Evolutionary conservation across 352 stramenopile species (phyloP).

Genomic region (Pythium coloratum): DNA sequence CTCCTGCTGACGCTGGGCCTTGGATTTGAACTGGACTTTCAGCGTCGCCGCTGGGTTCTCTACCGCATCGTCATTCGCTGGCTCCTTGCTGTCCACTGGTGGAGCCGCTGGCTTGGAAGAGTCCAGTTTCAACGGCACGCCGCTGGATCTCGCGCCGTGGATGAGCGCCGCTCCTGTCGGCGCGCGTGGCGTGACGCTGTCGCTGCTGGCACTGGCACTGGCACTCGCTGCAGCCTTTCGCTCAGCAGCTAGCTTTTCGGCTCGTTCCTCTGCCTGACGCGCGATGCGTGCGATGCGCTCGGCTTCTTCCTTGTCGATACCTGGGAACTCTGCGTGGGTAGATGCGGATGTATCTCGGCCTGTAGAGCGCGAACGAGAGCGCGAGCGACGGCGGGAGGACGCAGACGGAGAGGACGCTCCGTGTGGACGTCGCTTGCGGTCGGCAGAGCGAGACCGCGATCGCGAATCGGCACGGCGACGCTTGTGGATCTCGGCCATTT

Average conservation of each 20-base stretch:
- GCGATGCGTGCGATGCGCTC: constrained; percentile 77
- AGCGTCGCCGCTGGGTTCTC: constrained; percentile 1
- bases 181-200: neutral
- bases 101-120: constrained; percentile 15
- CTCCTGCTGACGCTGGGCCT: constrained; percentile 76
- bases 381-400: constrained; percentile 11
- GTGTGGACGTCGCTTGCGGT: constrained; percentile 16
- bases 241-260: constrained; percentile 42
- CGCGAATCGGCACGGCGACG: constrained; percentile 37
- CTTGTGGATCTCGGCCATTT: constrained; percentile 33
- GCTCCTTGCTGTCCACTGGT: neutral
- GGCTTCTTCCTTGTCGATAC: constrained; percentile 53
- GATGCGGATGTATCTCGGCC: constrained; percentile 9
- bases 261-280: constrained; percentile 65
- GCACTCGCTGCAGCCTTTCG: constrained; percentile 5
- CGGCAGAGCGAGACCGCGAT: constrained; percentile 39
- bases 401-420: constrained; percentile 7
- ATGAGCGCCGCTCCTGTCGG: constrained; percentile 28
- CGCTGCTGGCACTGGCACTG: neutral
- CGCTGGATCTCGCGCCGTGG: constrained; percentile 26
- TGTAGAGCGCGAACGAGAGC: constrained; percentile 11
- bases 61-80: neutral
- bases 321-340: constrained; percentile 13
- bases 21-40: constrained; percentile 77
- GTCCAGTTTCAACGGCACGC: constrained; percentile 35